phyloP scores from a whole-genome alignment of 805 yeast species.

The Cyberlindnera maclurae region DNA sequence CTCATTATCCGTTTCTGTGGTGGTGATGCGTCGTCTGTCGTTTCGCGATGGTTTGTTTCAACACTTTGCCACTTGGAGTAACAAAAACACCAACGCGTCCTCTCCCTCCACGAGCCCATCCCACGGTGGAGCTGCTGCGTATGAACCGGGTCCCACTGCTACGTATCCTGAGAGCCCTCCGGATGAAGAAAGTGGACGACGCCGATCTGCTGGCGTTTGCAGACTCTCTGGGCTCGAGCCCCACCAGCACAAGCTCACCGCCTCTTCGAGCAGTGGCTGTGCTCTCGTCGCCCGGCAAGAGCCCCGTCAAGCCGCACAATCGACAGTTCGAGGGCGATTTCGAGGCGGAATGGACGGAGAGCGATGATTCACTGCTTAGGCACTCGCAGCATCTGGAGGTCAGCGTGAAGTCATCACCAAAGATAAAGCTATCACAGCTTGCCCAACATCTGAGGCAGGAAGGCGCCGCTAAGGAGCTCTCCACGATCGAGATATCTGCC shows the following conservation, averaged over 20 bases:
- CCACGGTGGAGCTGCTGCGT: background rate
- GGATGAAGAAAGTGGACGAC: conserved; percentile 7
- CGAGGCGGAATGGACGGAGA: conserved; percentile 9
- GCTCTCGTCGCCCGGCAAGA: background rate
- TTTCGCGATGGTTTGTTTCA: background rate
- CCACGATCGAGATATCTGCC: conserved; percentile 10
- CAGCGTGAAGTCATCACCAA: no score
- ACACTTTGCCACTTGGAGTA: background rate
- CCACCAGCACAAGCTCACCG: background rate
- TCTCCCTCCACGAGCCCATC: background rate
- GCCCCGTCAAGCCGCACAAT: conserved; percentile 10
- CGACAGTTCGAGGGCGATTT: conserved; percentile 17
- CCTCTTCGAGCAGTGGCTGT: background rate
- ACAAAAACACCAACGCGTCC: background rate
- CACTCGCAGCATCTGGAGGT: no score
- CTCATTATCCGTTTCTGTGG: background rate
- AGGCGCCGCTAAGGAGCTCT: no score
- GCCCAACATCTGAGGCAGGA: no score
- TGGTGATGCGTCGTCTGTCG: background rate
- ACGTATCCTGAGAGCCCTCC: background rate
- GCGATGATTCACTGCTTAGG: background rate
- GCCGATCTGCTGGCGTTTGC: conserved; percentile 19
- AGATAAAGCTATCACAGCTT: background rate
- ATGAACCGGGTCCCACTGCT: background rate
- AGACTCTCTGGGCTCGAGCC: conserved; percentile 7